Evolutionary conservation across 768 basidiomycete genomes (phyloP).

Genomic region (Agaricus subrufescens): DNA sequence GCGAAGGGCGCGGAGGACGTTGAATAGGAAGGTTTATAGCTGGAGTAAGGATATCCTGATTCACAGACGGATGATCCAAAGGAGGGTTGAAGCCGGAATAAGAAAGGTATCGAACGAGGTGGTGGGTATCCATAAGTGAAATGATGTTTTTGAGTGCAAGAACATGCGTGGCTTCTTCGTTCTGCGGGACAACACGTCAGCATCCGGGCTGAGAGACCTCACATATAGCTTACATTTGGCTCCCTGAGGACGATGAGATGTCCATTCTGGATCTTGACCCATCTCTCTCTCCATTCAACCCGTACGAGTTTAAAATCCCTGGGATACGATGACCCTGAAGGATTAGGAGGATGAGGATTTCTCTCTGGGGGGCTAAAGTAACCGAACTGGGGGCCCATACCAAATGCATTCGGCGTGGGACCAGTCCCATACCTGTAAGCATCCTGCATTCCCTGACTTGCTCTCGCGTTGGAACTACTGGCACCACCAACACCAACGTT

Average conservation of each 20-base stretch:
- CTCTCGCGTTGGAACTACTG: not conserved
- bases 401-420: not conserved
- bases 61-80: constrained; percentile 1
- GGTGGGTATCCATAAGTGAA: constrained; percentile 11
- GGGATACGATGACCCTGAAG: no score
- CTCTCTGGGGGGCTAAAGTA: not conserved
- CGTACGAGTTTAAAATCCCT: constrained; percentile 13
- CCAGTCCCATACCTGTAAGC: not conserved
- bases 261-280: constrained; percentile 58
- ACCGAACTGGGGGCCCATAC: not conserved
- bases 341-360: not conserved
- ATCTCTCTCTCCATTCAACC: constrained; percentile 63
- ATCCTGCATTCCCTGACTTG: not conserved
- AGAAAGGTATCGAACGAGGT: constrained; percentile 10
- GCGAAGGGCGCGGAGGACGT: constrained; percentile 1
- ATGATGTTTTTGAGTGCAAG: constrained; percentile 11
- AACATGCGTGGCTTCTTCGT: constrained; percentile 8
- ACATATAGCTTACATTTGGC: constrained; percentile 37
- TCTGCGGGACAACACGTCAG: not conserved
- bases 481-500: not conserved
- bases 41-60: not conserved
- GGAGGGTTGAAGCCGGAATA: constrained; percentile 7
- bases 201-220: not conserved
- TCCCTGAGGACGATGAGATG: constrained; percentile 49
- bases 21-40: not conserved